A percentile compares a stretch with the other conserved stretches of the same genome.
Evolutionary conservation across 768 basidiomycete species (phyloP).

Genomic region (Punctularia strigosozonata): DNA sequence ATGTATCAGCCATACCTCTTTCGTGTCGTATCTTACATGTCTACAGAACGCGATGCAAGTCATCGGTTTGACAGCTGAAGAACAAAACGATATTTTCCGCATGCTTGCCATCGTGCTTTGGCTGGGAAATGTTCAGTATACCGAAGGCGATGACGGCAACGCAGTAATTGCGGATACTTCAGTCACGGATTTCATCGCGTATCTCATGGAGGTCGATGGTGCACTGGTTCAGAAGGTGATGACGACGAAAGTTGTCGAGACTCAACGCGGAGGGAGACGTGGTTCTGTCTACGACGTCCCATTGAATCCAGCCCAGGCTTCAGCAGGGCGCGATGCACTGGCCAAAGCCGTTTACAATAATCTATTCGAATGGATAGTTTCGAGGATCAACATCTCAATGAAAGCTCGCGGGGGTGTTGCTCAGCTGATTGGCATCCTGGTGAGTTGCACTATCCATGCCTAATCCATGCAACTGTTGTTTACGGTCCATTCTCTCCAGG

Average conservation of each 20-base stretch:
- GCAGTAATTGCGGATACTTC: constrained; percentile 66
- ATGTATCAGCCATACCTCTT: constrained; percentile 16
- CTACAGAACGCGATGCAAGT: constrained; percentile 82
- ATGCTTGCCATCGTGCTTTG: constrained; percentile 88
- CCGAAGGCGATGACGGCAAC: constrained; percentile 84
- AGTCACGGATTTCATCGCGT: constrained; percentile 92
- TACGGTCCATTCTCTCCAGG: constrained; percentile 29
- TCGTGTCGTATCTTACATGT: constrained; percentile 1
- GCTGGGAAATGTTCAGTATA: constrained; percentile 93
- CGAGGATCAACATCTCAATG: constrained; percentile 93
- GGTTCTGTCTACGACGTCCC: constrained; percentile 98
- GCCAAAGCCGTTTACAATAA: constrained; percentile 97
- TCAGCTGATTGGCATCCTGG: constrained; percentile 88
- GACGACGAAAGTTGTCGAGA: constrained; percentile 81
- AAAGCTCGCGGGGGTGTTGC: constrained; percentile 63
- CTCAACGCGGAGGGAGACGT: constrained; percentile 80
- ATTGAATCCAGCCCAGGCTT: constrained; percentile 84
- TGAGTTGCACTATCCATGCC: constrained; percentile 20
- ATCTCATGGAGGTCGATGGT: constrained; percentile 83
- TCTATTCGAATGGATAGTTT: constrained; percentile 98
- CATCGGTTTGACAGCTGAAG: constrained; percentile 75
- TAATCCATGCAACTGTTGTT: background rate
- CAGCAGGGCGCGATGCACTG: constrained; percentile 81
- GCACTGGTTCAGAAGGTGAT: constrained; percentile 77
- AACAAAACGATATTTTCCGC: constrained; percentile 89